Percentiles rank a stretch among this genome's conserved stretches.
Conservation (phyloP, 257 asterid genomes). For the Mentha longifolia region DNA sequence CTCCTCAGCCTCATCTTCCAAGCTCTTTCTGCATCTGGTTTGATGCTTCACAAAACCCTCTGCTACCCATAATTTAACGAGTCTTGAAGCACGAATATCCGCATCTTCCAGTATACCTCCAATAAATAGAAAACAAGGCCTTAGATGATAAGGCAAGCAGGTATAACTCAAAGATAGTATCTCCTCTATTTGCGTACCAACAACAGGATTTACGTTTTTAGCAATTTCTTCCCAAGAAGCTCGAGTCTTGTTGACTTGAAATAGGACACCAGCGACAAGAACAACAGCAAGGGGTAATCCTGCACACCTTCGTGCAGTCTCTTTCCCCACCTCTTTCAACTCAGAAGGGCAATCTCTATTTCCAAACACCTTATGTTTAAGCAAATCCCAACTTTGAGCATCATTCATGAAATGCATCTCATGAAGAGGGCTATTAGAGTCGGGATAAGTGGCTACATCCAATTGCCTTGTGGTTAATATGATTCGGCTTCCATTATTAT, state of each 20-base stretch:
- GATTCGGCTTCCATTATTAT: too few species aligned
- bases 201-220: not conserved
- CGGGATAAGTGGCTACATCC: too few species aligned
- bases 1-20: conserved; percentile 26
- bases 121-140: conserved; percentile 9
- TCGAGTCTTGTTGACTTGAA: not conserved
- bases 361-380: too few species aligned
- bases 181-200: not conserved
- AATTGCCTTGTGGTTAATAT: conserved; percentile 21
- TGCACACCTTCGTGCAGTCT: too few species aligned
- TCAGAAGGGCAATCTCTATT: too few species aligned
- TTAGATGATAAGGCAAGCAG: conserved; percentile 17
- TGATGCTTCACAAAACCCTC: not conserved
- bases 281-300: conserved; percentile 24
- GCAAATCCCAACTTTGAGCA: too few species aligned
- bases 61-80: conserved; percentile 10
- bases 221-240: conserved; percentile 8
- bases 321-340: too few species aligned
- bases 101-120: conserved; percentile 1
- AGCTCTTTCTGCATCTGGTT: not conserved
- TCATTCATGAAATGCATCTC: too few species aligned
- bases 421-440: too few species aligned
- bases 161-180: conserved; percentile 17
- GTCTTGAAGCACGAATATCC: not conserved
- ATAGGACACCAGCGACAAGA: conserved; percentile 10